Evolutionary conservation across 228 moss, liverwort and hornwort species (phyloP).

Genomic region (Sphagnum fallax): DNA sequence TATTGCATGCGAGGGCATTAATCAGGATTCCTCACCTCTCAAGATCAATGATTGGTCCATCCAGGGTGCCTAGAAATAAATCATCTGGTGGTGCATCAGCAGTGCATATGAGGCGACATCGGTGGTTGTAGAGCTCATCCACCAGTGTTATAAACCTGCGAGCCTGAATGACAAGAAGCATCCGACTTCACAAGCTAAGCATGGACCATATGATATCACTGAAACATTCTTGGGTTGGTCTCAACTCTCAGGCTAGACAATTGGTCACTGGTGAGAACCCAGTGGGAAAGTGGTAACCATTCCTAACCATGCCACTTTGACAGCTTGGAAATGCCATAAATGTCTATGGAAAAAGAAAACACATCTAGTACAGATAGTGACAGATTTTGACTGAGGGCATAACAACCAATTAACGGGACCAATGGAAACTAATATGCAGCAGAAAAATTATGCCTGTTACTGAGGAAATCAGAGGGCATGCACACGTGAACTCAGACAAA

Average conservation of each 20-base stretch:
- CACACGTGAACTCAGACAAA: too few species aligned
- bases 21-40: conserved; percentile 47
- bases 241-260: background rate
- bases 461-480: background rate
- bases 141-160: conserved; percentile 88
- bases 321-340: background rate
- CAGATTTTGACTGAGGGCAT: too few species aligned
- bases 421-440: too few species aligned
- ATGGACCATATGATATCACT: background rate
- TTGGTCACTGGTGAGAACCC: background rate
- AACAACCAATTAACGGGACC: too few species aligned
- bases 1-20: too few species aligned
- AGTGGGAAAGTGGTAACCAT: background rate
- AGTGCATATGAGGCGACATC: conserved; percentile 79
- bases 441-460: background rate
- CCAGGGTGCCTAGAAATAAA: conserved; percentile 76
- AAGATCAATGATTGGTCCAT: conserved; percentile 72
- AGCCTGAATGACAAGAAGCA: conserved; percentile 41
- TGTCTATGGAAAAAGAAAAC: background rate
- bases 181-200: background rate
- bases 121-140: conserved; percentile 96
- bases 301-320: background rate
- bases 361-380: background rate
- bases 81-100: conserved; percentile 73
- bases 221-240: background rate